Conservation (phyloP, 2,329 filamentous ascomycete genomes). For the Fusarium palustre region DNA sequence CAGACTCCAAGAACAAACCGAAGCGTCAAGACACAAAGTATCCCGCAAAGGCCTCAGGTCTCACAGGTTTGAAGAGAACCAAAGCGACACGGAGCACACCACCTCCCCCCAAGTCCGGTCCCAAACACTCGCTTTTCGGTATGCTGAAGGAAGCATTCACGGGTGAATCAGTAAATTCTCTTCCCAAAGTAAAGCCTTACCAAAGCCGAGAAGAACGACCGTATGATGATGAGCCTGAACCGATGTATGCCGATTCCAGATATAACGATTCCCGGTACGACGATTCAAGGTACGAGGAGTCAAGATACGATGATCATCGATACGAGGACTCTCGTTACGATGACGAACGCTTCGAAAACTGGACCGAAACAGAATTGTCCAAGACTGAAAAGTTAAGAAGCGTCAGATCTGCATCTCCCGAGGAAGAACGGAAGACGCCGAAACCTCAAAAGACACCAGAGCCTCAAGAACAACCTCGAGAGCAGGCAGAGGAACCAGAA, state of each 20-base stretch:
- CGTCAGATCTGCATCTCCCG: conserved; percentile 36
- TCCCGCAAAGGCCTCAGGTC: conserved; percentile 36
- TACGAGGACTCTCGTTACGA: conserved; percentile 38
- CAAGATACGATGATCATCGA: conserved; percentile 30
- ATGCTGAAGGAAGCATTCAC: conserved; percentile 71
- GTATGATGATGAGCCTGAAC: conserved; percentile 45
- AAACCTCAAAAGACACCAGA: conserved; percentile 6
- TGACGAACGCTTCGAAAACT: conserved; percentile 44
- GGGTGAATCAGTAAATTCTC: conserved; percentile 67
- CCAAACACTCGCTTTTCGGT: conserved; percentile 67
- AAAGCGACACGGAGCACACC: conserved; percentile 64
- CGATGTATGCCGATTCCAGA: conserved; percentile 43
- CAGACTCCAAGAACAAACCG: conserved; percentile 31
- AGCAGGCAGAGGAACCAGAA: conserved; percentile 3
- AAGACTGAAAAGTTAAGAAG: conserved; percentile 31
- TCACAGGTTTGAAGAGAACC: conserved; percentile 63
- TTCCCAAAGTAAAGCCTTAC: conserved; percentile 60
- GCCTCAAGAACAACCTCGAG: conserved; percentile 3
- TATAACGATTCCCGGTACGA: conserved; percentile 36
- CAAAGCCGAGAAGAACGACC: conserved; percentile 60
- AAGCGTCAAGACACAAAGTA: conserved; percentile 39
- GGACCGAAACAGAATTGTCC: conserved; percentile 44
- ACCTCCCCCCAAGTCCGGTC: conserved; percentile 60
- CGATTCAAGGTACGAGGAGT: conserved; percentile 37
- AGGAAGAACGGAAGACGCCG: conserved; percentile 38